Evolutionary conservation across 208 protist genomes (phyloP).

Genomic region (Acanthamoeba quina): DNA sequence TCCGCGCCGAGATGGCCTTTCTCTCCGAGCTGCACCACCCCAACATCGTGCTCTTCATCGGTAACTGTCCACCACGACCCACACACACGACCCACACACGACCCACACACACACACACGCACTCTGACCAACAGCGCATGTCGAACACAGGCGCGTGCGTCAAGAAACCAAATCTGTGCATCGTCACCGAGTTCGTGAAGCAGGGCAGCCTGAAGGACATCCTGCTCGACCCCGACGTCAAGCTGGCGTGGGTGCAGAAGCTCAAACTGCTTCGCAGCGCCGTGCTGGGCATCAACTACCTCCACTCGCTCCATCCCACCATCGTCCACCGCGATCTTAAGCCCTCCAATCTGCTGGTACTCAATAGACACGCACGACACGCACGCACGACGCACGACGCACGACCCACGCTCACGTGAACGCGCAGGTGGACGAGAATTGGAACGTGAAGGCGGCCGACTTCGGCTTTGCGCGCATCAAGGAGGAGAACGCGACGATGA

Average conservation of each 20-base stretch:
- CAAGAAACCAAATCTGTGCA: background rate
- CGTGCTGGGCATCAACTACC: constrained; percentile 22
- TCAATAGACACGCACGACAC: no score
- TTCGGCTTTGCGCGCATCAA: constrained; percentile 12
- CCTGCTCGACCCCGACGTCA: background rate
- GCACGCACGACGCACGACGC: no score
- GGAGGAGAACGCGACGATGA: constrained; percentile 29
- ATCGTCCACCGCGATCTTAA: constrained; percentile 8
- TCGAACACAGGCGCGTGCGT: background rate
- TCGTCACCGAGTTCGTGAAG: background rate
- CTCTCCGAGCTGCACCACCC: background rate
- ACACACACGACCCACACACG: no score
- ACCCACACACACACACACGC: background rate
- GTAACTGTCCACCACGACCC: background rate
- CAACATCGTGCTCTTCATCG: constrained; percentile 40
- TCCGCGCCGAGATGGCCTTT: background rate
- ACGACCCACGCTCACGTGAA: no score
- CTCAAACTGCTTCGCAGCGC: background rate
- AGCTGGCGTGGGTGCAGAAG: background rate
- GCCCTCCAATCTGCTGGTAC: background rate
- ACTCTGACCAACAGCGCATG: background rate
- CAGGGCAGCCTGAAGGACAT: background rate
- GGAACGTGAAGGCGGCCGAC: constrained; percentile 4
- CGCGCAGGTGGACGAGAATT: background rate
- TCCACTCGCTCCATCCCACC: background rate